phyloP scores from a whole-genome alignment of 2,329 filamentous ascomycete genomes.

The Clonostachys chloroleuca region DNA sequence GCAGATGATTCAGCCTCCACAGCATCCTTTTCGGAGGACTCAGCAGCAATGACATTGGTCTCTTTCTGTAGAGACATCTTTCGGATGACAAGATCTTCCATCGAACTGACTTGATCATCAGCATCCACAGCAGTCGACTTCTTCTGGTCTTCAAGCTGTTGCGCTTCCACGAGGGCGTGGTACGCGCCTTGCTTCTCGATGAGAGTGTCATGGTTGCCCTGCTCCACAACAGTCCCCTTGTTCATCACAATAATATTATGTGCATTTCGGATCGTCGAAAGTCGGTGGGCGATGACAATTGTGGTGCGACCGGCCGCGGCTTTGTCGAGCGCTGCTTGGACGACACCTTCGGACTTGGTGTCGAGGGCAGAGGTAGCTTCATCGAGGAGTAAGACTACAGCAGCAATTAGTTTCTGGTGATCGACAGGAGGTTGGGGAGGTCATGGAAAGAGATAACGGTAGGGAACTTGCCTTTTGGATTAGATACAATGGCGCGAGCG shows the following conservation, averaged over 20 bases:
- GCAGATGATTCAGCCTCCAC: slow-evolving; percentile 6
- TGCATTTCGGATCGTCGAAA: slow-evolving; percentile 90
- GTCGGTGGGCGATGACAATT: slow-evolving; percentile 90
- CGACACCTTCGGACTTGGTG: not conserved
- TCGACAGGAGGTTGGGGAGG: slow-evolving; percentile 93
- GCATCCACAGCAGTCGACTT: not conserved
- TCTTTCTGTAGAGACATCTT: not conserved
- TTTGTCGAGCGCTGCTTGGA: slow-evolving; percentile 76
- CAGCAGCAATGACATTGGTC: too few species aligned
- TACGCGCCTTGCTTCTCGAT: slow-evolving; percentile 69
- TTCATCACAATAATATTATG: slow-evolving; percentile 96
- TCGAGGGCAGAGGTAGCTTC: slow-evolving; percentile 69
- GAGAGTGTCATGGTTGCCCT: slow-evolving; percentile 81
- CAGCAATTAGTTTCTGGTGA: slow-evolving; percentile 40
- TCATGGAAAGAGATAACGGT: slow-evolving; percentile 61
- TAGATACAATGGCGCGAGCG: slow-evolving; percentile 82
- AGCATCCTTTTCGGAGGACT: too few species aligned
- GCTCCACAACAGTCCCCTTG: slow-evolving; percentile 80
- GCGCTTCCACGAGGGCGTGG: slow-evolving; percentile 80
- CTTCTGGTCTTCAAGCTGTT: slow-evolving; percentile 35
- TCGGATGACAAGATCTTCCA: slow-evolving; percentile 1
- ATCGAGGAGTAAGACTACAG: slow-evolving; percentile 78
- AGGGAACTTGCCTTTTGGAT: slow-evolving; percentile 59
- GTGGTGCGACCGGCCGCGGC: slow-evolving; percentile 86
- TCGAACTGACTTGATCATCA: not conserved